phyloP scores from a whole-genome alignment of 1,284 basidiomycete species.

The Naganishia sp. region DNA sequence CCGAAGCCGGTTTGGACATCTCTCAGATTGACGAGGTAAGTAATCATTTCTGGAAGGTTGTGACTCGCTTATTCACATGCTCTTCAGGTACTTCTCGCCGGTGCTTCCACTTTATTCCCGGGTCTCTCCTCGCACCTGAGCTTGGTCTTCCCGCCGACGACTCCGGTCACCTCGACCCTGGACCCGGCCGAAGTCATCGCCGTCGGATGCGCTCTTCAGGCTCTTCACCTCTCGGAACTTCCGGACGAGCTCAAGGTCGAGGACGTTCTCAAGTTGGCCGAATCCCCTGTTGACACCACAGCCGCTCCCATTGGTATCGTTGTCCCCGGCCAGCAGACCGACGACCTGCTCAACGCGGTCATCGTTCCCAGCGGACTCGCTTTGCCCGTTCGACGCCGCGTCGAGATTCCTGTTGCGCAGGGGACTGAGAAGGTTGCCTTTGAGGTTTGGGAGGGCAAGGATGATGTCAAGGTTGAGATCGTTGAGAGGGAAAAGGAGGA shows the following conservation, averaged over 20 bases:
- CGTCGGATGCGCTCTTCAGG: slow-evolving; percentile 84
- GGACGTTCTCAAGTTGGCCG: slow-evolving; percentile 58
- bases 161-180: slow-evolving; percentile 60
- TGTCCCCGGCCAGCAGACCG: slow-evolving; percentile 60
- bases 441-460: slow-evolving; percentile 85
- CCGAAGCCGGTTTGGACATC: slow-evolving; percentile 68
- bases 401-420: slow-evolving; percentile 69
- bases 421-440: slow-evolving; percentile 65
- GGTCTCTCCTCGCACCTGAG: slow-evolving; percentile 76
- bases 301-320: slow-evolving; percentile 73
- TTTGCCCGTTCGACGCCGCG: slow-evolving; percentile 71
- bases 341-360: slow-evolving; percentile 59
- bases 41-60: background rate
- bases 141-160: slow-evolving; percentile 68
- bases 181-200: slow-evolving; percentile 90
- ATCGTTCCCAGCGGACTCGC: slow-evolving; percentile 72
- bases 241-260: slow-evolving; percentile 53
- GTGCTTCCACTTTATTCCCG: slow-evolving; percentile 81
- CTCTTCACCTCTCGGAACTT: slow-evolving; percentile 65
- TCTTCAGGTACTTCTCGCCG: slow-evolving; percentile 73
- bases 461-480: slow-evolving; percentile 74
- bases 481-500: slow-evolving; percentile 52
- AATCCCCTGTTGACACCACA: slow-evolving; percentile 63
- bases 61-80: background rate
- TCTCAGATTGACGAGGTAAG: slow-evolving; percentile 75